Evolutionary conservation across 208 protist genomes (phyloP), one percentile per base, ranked within the genome.

Genomic region (Phytomonas francai): DNA sequence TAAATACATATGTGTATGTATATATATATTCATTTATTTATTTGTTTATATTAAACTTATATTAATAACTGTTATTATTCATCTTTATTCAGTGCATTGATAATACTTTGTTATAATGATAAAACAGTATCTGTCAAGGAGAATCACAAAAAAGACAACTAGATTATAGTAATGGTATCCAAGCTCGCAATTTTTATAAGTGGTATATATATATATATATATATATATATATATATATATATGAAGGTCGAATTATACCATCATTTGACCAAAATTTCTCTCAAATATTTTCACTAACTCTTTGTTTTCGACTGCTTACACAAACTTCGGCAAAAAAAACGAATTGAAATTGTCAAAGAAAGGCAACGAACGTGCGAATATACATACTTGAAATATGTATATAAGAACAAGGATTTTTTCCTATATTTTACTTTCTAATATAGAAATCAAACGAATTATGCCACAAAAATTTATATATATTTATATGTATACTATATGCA

Each of bases 371-470:
- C 8, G 33, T 36, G 8, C 33, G 33, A 11, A 36, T 36, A 3
- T 36, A 3, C 33, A 36, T 11, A 11, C 8, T 11, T 3, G 3
- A 36, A 11, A 36, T 36, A 36, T 36, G 33, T 36, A 36, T 36
- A 36, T 59, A 59, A 3, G 8, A 59, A 11, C 5, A 59, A 8
- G 8, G 8, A 59, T 32, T 56, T 56, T 51, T 65, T 65, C 25
- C 3, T 65, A 32, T 57, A 16, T 28, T 65, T 65, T 65, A 65
- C 4, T 65, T 32, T 65, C 61, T 65, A 7, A 30, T 9, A 32
- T 34, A 25, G 25, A 56, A 65, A 25, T 25, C 6, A 36, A 63
- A 56, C 30, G 59, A 63, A 28, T 36, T 19, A 19, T 56, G 49
- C 19, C 56, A 59, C 56, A 59, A 11, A 3, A 59, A 33, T 59